Evolutionary conservation across 148 eudicot genomes (phyloP).

Genomic region (Hydrangea macrophylla): DNA sequence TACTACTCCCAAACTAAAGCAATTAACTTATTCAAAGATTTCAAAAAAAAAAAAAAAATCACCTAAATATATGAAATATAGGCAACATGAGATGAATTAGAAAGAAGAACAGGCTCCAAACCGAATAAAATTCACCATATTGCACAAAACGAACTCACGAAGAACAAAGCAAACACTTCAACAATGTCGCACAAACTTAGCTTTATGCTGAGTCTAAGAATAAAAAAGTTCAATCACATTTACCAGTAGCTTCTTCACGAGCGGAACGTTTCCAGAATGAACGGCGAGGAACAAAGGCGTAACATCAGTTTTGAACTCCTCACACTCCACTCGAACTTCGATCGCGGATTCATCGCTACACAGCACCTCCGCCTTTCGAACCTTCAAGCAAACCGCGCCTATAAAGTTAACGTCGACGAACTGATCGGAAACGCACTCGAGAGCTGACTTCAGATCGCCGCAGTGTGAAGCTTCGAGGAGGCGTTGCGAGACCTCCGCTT

Average conservation of each 20-base stretch:
- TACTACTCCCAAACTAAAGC: not conserved
- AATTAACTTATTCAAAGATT: too few relatives aligned
- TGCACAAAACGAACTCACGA: not conserved
- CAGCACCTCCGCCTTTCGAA: slow-evolving; percentile 44
- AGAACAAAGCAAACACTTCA: not conserved
- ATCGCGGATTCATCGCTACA: slow-evolving; percentile 47
- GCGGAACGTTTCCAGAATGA: slow-evolving; percentile 48
- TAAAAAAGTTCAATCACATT: not conserved
- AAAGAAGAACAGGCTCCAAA: too few relatives aligned
- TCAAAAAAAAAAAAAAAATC: too few relatives aligned
- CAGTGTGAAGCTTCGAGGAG: slow-evolving; percentile 61
- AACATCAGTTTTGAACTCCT: slow-evolving; percentile 76
- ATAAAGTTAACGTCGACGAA: slow-evolving; percentile 71
- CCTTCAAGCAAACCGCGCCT: slow-evolving; percentile 62
- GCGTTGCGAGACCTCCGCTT: slow-evolving; percentile 68
- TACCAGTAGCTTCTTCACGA: slow-evolving; percentile 60
- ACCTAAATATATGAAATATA: too few relatives aligned
- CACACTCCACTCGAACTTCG: slow-evolving; percentile 45
- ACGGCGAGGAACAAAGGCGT: slow-evolving; percentile 79
- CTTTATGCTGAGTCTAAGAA: slow-evolving; percentile 34
- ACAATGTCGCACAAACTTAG: not conserved
- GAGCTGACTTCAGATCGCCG: slow-evolving; percentile 38
- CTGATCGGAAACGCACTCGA: slow-evolving; percentile 47
- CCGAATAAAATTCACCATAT: not conserved
- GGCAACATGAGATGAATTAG: too few relatives aligned